These are phyloP conservation scores for Porodaedalea pini DNA, from an alignment of 1,284 basidiomycete species.

Conservation along the genomic window DNA sequence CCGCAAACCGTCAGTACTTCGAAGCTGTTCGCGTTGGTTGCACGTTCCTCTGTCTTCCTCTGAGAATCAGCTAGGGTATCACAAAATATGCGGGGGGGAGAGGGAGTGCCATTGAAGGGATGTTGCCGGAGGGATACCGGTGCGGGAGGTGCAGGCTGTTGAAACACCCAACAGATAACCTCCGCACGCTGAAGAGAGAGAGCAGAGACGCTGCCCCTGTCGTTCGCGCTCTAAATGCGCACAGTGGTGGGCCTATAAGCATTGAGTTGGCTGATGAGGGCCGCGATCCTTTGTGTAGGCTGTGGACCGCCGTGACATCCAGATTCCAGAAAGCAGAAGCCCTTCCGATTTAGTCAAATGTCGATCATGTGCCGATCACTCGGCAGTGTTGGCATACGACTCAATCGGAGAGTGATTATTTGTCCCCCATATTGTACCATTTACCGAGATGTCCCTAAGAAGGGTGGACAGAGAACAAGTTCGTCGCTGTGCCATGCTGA, in stretches of 20 bases:
- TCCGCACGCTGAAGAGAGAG: slow-evolving; percentile 52
- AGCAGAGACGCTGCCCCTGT: slow-evolving; percentile 91
- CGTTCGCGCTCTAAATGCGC: slow-evolving; percentile 95
- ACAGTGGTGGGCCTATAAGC: slow-evolving; percentile 77
- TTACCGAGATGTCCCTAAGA: too few species aligned
- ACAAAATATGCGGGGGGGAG: slow-evolving; percentile 51
- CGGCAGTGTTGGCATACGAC: too few species aligned
- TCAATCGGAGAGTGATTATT: too few species aligned
- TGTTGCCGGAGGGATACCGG: slow-evolving; percentile 75
- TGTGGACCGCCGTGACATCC: slow-evolving; percentile 80
- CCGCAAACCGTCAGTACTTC: slow-evolving; percentile 84
- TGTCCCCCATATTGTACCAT: too few species aligned
- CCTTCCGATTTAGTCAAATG: background rate
- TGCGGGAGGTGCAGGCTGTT: slow-evolving; percentile 91
- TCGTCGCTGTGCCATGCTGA: too few species aligned
- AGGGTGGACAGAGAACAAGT: too few species aligned
- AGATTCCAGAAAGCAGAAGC: background rate
- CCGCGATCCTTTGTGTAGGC: slow-evolving; percentile 67
- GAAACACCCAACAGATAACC: slow-evolving; percentile 87
- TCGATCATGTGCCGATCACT: slow-evolving; percentile 7
- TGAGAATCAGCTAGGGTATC: slow-evolving; percentile 49
- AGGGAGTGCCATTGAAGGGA: slow-evolving; percentile 64
- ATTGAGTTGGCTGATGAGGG: slow-evolving; percentile 58
- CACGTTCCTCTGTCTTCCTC: slow-evolving; percentile 42
- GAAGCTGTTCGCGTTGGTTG: slow-evolving; percentile 65